Base-by-base conservation (phyloP, 1,284 basidiomycete genomes). In the Anthracocystis walkeri region DNA sequence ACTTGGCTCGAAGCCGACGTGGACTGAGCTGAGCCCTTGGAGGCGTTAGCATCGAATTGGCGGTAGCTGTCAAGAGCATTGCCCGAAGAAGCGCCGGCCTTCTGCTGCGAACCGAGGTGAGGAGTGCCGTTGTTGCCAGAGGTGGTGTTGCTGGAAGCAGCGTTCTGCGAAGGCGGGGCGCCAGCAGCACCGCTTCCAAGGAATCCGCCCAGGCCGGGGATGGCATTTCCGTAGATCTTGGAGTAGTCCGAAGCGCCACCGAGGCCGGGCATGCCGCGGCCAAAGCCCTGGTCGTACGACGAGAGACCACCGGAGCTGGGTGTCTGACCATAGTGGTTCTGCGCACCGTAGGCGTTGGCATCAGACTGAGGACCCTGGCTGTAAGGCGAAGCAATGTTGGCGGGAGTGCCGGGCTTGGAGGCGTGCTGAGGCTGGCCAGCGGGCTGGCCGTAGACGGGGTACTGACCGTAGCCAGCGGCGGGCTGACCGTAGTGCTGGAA, bases 401-500 rank as follows among this genome's bases (percentile, higher is more conserved):
- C 77, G 23, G 79, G 80, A 35, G 75, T 77, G 46, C 78, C 74
- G n/a, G 81, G 82, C 78, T 82, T 83, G 46, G 73, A 67, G 25
- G 68, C 65, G 63, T 79, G 80, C 69, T 80, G 75, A 31, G 79
- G 79, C 78, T 84, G 71, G 29, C 46, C 74, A 40, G 74, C 62
- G 14, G 74, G 82, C 49, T 77, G 75, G 44, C 81, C 81, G 66
- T 84, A 84, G 57, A 84, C 69, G 35, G 82, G 81, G 69, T 84
- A 85, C 78, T 84, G 82, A 31, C 82, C 82, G 66, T 84, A 85
- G 50, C 81, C 83, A 16, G 75, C 80, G 8, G 76, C 71, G 16
- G 82, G 83, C 71, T 84, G 83, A 23, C 63, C 82, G 68, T 83
- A 85, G 70, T 84, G 83, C 72, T 83, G 82, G 81, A 84, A 85